phyloP scores from a whole-genome alignment of 805 yeast genomes.

The Zygosaccharomyces lentus region DNA sequence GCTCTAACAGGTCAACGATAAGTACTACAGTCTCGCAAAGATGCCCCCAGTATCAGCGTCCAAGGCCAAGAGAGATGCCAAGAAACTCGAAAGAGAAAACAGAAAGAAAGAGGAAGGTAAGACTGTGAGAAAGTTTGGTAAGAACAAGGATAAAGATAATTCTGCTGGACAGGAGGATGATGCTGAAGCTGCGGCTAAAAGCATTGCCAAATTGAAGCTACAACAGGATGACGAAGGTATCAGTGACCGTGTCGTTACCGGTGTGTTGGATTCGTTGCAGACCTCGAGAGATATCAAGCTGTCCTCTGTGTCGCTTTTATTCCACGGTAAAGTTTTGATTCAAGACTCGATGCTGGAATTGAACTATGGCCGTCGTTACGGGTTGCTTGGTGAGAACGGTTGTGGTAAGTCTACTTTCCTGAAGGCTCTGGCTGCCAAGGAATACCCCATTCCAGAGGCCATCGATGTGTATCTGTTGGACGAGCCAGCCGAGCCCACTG shows the following conservation, averaged over 20 bases:
- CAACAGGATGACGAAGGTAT: slow-evolving; percentile 93
- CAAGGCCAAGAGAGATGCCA: slow-evolving; percentile 95
- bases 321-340: slow-evolving; percentile 95
- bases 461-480: slow-evolving; percentile 90
- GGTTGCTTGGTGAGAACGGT: slow-evolving; percentile 96
- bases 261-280: slow-evolving; percentile 83
- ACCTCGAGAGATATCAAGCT: slow-evolving; percentile 94
- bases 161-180: slow-evolving; percentile 45
- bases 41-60: slow-evolving; percentile 70
- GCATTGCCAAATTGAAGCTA: slow-evolving; percentile 78
- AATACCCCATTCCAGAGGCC: slow-evolving; percentile 88
- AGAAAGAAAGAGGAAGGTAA: slow-evolving; percentile 85
- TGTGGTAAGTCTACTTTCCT: slow-evolving; percentile 97
- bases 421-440: slow-evolving; percentile 91
- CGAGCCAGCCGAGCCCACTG: slow-evolving; percentile 97
- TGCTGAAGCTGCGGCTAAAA: slow-evolving; percentile 61
- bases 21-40: neutral
- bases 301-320: slow-evolving; percentile 82
- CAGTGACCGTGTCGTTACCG: slow-evolving; percentile 96
- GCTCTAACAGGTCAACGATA: neutral
- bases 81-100: slow-evolving; percentile 95
- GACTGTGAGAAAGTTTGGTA: slow-evolving; percentile 47
- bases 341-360: slow-evolving; percentile 90
- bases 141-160: slow-evolving; percentile 38
- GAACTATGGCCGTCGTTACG: slow-evolving; percentile 96